Evolutionary conservation across 2,329 filamentous ascomycete species (phyloP), one percentile per base, ranked within the genome.

Genomic region (Phialophora expanda): DNA sequence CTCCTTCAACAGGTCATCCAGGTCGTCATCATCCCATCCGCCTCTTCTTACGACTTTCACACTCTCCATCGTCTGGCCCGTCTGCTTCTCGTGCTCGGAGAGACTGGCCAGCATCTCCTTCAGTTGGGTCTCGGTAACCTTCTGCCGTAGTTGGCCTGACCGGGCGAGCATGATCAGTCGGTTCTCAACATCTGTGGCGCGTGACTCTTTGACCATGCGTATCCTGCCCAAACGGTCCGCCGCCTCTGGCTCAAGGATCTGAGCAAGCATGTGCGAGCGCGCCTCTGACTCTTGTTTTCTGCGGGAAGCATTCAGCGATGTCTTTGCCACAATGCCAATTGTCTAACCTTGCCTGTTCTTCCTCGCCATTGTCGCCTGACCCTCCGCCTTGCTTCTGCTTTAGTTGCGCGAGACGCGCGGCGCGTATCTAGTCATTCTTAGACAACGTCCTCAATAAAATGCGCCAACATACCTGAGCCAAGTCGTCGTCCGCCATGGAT

Each of bases 211-310:
- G 76, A 99, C 95, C 67, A 99, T 88, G 38, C 94, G 90, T 81
- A 99, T 98, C 71, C 95, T 92, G 64, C 92, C 92, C 0, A 99
- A 86, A 14, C 95, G 91, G 81, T 99, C 95, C 67, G 92, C 91
- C 20, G 95, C 95, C 75, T 94, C 92, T 71, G 95, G 95, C 74
- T 93, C 89, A 68, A 99, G 91, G 82, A 99, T 98, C 80, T 98
- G 95, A 73, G 86, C 87, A 69, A 99, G 89, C 73, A 97, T 90
- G 66, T 87, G 85, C 74, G 88, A 83, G 66, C 92, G 90, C 46
- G 90, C 89, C 77, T 94, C 91, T 70, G 86, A 85, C 82, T 86
- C 80, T 75, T 74, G 70, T 74, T 78, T 71, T 57, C 69, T 63
- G 60, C 81, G 77, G 26, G 7, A 17, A 44, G 17, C n/a, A 44